These are phyloP conservation scores for Xerocomus potaroensis DNA, from an alignment of 768 basidiomycete species.

Conservation along the genomic window DNA sequence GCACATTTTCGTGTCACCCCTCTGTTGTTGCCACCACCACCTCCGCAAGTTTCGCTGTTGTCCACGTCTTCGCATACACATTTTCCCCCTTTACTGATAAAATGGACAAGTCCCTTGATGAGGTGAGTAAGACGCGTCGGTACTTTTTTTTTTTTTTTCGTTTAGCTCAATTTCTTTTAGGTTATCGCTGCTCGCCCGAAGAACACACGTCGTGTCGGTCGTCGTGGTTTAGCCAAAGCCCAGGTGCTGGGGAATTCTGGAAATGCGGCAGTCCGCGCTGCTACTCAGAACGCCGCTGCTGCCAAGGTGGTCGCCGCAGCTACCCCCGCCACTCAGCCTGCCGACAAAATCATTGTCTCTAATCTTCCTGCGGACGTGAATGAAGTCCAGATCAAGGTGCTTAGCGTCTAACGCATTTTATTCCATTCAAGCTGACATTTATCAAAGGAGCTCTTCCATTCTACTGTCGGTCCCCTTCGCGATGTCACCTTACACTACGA, in stretches of 20 bases:
- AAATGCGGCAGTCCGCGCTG: constrained; percentile 50
- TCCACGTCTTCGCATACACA: not conserved
- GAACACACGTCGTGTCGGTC: constrained; percentile 36
- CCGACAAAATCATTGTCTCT: constrained; percentile 94
- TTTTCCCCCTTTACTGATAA: constrained; percentile 6
- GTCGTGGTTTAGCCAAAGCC: constrained; percentile 46
- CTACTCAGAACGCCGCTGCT: constrained; percentile 41
- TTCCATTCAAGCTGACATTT: constrained; percentile 1
- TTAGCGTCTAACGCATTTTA: constrained; percentile 21
- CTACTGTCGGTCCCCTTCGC: constrained; percentile 83
- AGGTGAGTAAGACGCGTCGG: constrained; percentile 44
- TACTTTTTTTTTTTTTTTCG: constrained; percentile 4
- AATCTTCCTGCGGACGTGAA: constrained; percentile 93
- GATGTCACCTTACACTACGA: constrained; percentile 87
- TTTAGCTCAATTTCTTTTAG: constrained; percentile 32
- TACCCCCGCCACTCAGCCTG: constrained; percentile 35
- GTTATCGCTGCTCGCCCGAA: constrained; percentile 65
- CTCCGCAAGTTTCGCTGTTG: constrained; percentile 1
- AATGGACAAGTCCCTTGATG: constrained; percentile 86
- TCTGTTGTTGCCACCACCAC: constrained; percentile 25
- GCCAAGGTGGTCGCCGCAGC: constrained; percentile 39
- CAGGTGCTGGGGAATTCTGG: constrained; percentile 58
- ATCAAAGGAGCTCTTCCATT: constrained; percentile 82
- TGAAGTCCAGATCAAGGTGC: constrained; percentile 88
- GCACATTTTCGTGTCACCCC: constrained; percentile 23